These are phyloP conservation scores for Apiospora arundinis DNA, from an alignment of 2,329 filamentous ascomycete species.

Conservation along the genomic window DNA sequence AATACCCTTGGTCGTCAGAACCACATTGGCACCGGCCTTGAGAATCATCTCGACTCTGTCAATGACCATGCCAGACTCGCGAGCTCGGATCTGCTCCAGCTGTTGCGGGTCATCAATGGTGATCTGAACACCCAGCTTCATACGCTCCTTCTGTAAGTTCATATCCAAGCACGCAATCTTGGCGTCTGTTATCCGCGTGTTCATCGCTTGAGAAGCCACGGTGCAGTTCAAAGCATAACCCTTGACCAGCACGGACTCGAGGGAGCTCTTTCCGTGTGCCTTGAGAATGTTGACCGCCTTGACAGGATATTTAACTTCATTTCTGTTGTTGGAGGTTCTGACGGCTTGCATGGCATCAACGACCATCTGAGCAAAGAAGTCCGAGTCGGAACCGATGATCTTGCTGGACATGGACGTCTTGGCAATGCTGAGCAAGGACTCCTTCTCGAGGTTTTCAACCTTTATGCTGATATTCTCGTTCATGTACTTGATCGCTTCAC, in stretches of 20 bases:
- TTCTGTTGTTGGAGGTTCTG: conserved; percentile 88
- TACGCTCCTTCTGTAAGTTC: conserved; percentile 98
- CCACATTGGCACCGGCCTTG: conserved; percentile 94
- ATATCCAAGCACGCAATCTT: conserved; percentile 98
- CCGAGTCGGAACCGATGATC: conserved; percentile 93
- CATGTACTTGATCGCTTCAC: conserved; percentile 98
- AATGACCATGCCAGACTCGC: conserved; percentile 90
- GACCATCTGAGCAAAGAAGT: conserved; percentile 97
- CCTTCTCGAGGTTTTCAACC: conserved; percentile 88
- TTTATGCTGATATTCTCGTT: conserved; percentile 97
- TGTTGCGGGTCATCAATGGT: conserved; percentile 97
- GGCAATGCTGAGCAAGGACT: conserved; percentile 91
- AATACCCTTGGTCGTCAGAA: conserved; percentile 97
- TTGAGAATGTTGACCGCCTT: conserved; percentile 99
- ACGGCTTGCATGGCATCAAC: conserved; percentile 96
- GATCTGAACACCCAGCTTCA: conserved; percentile 99
- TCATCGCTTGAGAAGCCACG: conserved; percentile 97
- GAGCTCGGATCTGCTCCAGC: conserved; percentile 93
- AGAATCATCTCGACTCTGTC: conserved; percentile 97
- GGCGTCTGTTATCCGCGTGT: conserved; percentile 86
- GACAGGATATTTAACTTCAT: conserved; percentile 94
- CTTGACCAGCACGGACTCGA: conserved; percentile 89
- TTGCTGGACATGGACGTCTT: conserved; percentile 99
- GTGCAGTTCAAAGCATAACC: conserved; percentile 99
- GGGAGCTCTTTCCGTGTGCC: conserved; percentile 91